phyloP scores from a whole-genome alignment of 73 alveolate species.

The Blepharisma stoltei region DNA sequence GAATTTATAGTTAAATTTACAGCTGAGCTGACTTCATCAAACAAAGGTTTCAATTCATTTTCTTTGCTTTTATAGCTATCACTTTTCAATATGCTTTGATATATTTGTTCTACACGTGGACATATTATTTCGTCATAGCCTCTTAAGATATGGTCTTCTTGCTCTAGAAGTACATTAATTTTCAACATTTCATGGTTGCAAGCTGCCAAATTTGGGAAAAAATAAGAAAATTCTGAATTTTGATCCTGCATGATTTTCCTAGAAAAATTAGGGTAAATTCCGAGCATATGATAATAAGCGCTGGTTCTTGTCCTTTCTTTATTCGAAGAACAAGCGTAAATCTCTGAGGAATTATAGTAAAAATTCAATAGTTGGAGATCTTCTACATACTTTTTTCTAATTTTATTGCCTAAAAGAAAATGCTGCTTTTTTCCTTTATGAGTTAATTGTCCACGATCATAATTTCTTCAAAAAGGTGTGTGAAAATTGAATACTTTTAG shows the following conservation, averaged over 20 bases:
- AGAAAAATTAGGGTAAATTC: conserved; percentile 44
- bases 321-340: conserved; percentile 48
- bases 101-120: not conserved
- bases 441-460: conserved; percentile 49
- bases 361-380: conserved; percentile 37
- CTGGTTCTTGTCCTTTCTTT: conserved; percentile 58
- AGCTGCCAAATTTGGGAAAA: not conserved
- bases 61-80: not conserved
- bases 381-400: conserved; percentile 41
- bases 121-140: not conserved
- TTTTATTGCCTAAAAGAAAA: conserved; percentile 49
- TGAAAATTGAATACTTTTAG: conserved; percentile 33
- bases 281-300: conserved; percentile 55
- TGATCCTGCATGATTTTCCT: conserved; percentile 34
- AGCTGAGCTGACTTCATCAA: not conserved
- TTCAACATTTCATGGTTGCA: not conserved
- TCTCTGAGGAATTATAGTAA: conserved; percentile 53
- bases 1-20: not conserved
- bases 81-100: not conserved
- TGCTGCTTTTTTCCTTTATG: conserved; percentile 54
- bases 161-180: not conserved
- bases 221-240: conserved; percentile 44
- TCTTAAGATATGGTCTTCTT: not conserved
- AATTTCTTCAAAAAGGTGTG: conserved; percentile 35
- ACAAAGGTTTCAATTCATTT: not conserved